Evolutionary conservation across 805 yeast genomes (phyloP), one percentile per base, ranked within the genome.

Genomic region (Middelhovenomyces tepae): DNA sequence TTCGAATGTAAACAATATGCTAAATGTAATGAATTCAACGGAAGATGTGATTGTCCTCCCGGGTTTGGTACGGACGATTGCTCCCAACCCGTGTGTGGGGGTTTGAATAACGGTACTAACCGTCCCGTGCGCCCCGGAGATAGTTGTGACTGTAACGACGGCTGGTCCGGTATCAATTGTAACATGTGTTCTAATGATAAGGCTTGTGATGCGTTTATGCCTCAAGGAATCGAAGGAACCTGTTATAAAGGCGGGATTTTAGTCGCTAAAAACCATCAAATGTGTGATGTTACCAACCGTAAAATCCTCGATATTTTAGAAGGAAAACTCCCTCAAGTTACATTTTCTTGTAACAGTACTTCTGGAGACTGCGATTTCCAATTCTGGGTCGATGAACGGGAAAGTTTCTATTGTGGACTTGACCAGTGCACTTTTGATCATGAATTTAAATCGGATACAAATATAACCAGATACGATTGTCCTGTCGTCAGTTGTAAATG

Each of bases 1-100:
- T 86, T 82, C 49, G 78, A 76, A 42, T 91, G 98, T 57, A 74
- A 81, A 38, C 98, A 91, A 48, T 91, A 78, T 51, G 86, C 94
- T 17, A 59, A 58, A n/a, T 91, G 98, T 60, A 83, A 91, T 54
- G 71, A 78, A 21, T 84, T 65, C 56, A 82, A 89, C 4, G 98
- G 98, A 1, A 69, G 77, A 51, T 91, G 98, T 62, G 93, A 83
- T 34, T 91, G 98, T 60, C 72, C 84, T 27, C 76, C 74, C 23
- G 98, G 98, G 0, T 91, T 79, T 60, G 95, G 95, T 3, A 96
- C 97, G 5, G 75, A 75, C 48, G 95, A 91, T 54, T 91, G 98
- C 57, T 70, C 85, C 1, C 70, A 71, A 47, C 96, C 98, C 1
- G 57, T 71, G 16, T 91, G 98, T 63, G 98, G 97, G 1, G 67